phyloP scores from a whole-genome alignment of 192 early-diverging fungal species.

The Paraglomus brasilianum region DNA sequence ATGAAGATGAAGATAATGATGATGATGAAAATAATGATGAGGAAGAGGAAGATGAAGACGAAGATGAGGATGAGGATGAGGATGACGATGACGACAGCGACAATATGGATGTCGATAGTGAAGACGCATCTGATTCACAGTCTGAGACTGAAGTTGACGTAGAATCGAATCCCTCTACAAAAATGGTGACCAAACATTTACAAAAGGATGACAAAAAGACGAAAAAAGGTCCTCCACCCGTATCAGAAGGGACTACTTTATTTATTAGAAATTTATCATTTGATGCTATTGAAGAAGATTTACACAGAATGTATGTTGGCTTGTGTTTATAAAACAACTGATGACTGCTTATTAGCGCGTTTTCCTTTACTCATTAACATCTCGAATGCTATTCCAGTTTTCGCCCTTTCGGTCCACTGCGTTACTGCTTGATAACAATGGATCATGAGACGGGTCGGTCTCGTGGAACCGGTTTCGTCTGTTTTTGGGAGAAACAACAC shows the following conservation, averaged over 20 bases:
- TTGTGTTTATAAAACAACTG: neutral
- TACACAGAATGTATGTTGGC: conserved; percentile 50
- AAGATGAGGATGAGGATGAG: conserved; percentile 28
- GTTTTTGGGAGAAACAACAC: conserved; percentile 69
- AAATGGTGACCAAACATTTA: conserved; percentile 34
- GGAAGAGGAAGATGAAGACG: conserved; percentile 36
- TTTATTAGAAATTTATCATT: conserved; percentile 93
- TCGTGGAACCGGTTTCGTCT: conserved; percentile 93
- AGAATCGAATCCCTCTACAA: conserved; percentile 32
- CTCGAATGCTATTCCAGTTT: conserved; percentile 49
- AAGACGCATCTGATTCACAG: conserved; percentile 40
- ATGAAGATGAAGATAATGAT: conserved; percentile 30
- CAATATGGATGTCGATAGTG: conserved; percentile 37
- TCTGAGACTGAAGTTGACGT: conserved; percentile 38
- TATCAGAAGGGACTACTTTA: conserved; percentile 73
- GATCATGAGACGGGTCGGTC: conserved; percentile 81
- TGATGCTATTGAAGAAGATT: conserved; percentile 81
- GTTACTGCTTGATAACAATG: conserved; percentile 82
- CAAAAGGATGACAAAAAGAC: conserved; percentile 37
- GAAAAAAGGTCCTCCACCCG: conserved; percentile 40
- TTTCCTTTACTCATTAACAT: neutral
- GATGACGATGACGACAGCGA: conserved; percentile 42
- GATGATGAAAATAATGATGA: conserved; percentile 36
- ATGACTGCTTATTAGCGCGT: neutral
- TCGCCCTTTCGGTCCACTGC: conserved; percentile 65